These are phyloP conservation scores for Arachnopeziza araneosa DNA, from an alignment of 2,329 filamentous ascomycete genomes.

Conservation along the genomic window DNA sequence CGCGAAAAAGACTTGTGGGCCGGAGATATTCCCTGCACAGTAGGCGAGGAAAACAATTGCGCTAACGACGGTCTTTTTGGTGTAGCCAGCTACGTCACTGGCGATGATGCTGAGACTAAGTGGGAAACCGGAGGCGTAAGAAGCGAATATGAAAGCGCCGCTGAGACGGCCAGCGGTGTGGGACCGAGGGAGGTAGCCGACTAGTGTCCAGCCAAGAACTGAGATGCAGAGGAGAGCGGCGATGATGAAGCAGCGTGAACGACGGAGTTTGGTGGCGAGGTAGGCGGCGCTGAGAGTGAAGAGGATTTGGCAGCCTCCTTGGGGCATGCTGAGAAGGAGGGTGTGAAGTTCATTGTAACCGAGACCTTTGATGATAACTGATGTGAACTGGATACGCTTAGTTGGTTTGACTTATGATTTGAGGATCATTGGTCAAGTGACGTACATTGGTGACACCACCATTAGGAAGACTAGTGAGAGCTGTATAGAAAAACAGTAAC, in stretches of 20 bases:
- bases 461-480: conserved; percentile 50
- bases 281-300: conserved; percentile 45
- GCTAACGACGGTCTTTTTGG: conserved; percentile 48
- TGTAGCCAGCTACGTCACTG: conserved; percentile 48
- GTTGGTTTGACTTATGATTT: neutral
- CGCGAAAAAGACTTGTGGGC: conserved; percentile 53
- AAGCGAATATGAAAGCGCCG: conserved; percentile 57
- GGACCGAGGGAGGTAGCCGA: conserved; percentile 50
- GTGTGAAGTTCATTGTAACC: conserved; percentile 41
- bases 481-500: conserved; percentile 48
- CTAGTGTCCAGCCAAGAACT: conserved; percentile 51
- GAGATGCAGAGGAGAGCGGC: neutral
- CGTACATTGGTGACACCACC: conserved; percentile 41
- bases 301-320: conserved; percentile 51
- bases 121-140: conserved; percentile 43
- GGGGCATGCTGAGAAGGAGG: conserved; percentile 55
- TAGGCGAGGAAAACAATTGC: conserved; percentile 48
- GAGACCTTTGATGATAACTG: conserved; percentile 23
- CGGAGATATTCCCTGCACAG: conserved; percentile 51
- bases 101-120: neutral
- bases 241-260: conserved; percentile 46
- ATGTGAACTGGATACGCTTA: conserved; percentile 28
- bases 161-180: conserved; percentile 37
- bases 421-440: no score
- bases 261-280: conserved; percentile 46